These are phyloP conservation scores for Saccharomycopsis hybrid DNA, from an alignment of 1,139 yeast genomes.

Conservation along the genomic window DNA sequence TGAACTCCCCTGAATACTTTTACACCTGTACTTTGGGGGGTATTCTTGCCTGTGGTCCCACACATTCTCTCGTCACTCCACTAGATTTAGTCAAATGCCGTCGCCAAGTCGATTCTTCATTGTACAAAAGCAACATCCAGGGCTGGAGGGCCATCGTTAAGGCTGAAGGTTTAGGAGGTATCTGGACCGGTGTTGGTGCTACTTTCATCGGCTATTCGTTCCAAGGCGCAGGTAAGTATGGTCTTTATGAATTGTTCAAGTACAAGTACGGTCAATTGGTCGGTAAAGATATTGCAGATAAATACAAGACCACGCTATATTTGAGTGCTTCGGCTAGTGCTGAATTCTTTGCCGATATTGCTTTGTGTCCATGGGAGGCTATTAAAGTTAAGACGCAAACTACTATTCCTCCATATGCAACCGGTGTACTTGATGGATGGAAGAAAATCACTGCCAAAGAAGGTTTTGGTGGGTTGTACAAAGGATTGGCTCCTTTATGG, in stretches of 20 bases:
- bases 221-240: constrained; percentile 96
- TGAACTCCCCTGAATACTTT: constrained; percentile 68
- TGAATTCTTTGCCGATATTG: constrained; percentile 84
- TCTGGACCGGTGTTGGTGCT: constrained; percentile 85
- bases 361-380: constrained; percentile 89
- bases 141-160: constrained; percentile 72
- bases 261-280: constrained; percentile 62
- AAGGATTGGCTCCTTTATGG: constrained; percentile 89
- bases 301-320: constrained; percentile 66
- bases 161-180: constrained; percentile 64
- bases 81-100: constrained; percentile 90
- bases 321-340: constrained; percentile 82
- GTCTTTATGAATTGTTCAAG: constrained; percentile 87
- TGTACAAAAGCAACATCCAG: constrained; percentile 69
- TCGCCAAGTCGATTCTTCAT: constrained; percentile 69
- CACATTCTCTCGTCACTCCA: constrained; percentile 90
- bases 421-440: constrained; percentile 59
- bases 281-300: constrained; percentile 57
- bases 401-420: constrained; percentile 76
- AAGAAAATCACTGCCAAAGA: constrained; percentile 56
- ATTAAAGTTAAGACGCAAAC: constrained; percentile 91
- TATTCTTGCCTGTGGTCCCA: constrained; percentile 85
- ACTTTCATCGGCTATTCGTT: constrained; percentile 85
- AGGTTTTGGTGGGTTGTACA: constrained; percentile 70
- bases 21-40: constrained; percentile 88